Base-by-base conservation (phyloP, 257 asterid species). In the Prunella vulgaris region DNA sequence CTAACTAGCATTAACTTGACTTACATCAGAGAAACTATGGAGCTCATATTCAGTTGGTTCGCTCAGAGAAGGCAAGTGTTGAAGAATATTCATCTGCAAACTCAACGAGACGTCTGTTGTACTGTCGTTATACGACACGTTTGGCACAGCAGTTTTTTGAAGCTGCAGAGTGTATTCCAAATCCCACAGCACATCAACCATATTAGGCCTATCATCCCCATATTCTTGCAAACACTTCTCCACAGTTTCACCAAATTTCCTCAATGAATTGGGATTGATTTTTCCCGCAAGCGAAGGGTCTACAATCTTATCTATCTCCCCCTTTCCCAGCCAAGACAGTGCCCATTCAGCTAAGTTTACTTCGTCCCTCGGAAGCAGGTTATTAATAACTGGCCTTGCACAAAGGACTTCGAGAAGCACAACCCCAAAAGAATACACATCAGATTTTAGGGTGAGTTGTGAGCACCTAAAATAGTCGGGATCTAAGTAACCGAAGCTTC, bases 381-480 rank as follows among this genome's bases (percentile, higher is more conserved):
- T 59, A 58, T 81, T 63, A 5, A 84, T 64, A 18, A 69, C 84
- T 9, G 86, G 74, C 64, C 94, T 70, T 33, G 89, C 89, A 38
- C 86, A 87, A 5, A 87, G 76, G 4, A 77, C 85, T 65, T 87
- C 95, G 38, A 87, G 84, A 51, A 87, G 89, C 1, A 87, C 92
- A 1, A 83, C 92, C 1, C 89, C 95, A 4, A 87, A 87, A 0
- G 89, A 79, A 30, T 85, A 85, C 12, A 83, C 89, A 51, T 85
- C 91, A 0, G 89, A 85, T 17, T 85, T 87, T 5, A 63, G 81
- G 56, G 86, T 87, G 3, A 85, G 69, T 40, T 73, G 71, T 9
- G 40, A 20, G 63, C 73, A 74, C 12, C 13, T 76, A 3, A 42
- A 78, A 53, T 83, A 85, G 15, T 85, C 91, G 0, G 89, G 91